Base-by-base conservation (phyloP, 2,329 filamentous ascomycete species). In the Fusarium tricinctum region DNA sequence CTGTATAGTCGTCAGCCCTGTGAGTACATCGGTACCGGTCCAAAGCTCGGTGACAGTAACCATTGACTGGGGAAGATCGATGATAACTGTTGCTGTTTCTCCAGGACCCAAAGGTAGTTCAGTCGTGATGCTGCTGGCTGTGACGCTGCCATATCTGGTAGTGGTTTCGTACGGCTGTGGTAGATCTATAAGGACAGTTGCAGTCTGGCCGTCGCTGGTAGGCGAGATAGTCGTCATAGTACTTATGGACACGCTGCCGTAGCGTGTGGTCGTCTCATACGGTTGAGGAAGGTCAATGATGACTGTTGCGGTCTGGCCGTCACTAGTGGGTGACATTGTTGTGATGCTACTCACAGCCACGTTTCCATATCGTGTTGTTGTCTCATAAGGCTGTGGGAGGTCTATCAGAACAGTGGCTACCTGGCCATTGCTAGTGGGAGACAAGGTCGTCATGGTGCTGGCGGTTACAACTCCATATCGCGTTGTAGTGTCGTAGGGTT, bases 21-120 rank as follows among this genome's bases (percentile, higher is more conserved):
- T 49, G 2, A 60, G 43, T 6, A 30, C 2, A 14, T 5, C 5
- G 7, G 43, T 40, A 5, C 59, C 59, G 5, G 57, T 55, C 9
- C 62, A 63, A 7, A 53, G 42, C 8, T 60, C 35, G 8, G 57
- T 58, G 5, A 50, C 5, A 5, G 57, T 63, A 4, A 47, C 22
- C 5, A 43, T 63, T 14, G 43, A 48, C 13, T 63, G 39, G 0
- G 59, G 59, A 1, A 62, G 3, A 3, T 63, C 48, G 6, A 63
- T 2, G 2, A 54, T 39, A 2, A 58, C 40, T 7, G 55, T 58
- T 20, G 39, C 55, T 8, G 48, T 58, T 2, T 58, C 23, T 6
- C 55, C 48, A 45, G 55, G 40, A 5, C 10, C n/a, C 17, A 9
- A 20, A 1, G 55, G 55, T 2, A 40, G 10, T 13, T 54, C 30